These are phyloP conservation scores for Hypoxylon cercidicola DNA, from an alignment of 495 filamentous ascomycete species.

Conservation along the genomic window DNA sequence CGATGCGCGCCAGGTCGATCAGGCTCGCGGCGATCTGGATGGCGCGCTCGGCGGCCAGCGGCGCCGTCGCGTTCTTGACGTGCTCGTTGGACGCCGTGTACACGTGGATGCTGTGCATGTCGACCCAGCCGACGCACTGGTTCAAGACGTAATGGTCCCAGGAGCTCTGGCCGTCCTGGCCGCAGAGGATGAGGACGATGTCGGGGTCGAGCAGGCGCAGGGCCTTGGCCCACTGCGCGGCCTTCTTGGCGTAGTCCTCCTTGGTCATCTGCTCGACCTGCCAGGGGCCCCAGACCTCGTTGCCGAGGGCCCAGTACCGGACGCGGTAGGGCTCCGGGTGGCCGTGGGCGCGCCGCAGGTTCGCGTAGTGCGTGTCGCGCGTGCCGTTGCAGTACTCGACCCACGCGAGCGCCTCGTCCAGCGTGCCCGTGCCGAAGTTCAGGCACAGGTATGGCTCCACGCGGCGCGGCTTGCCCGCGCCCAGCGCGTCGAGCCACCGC, in stretches of 20 bases:
- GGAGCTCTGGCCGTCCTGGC: conserved; percentile 70
- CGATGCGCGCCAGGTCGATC: conserved; percentile 79
- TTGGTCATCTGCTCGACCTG: conserved; percentile 80
- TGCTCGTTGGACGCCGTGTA: conserved; percentile 69
- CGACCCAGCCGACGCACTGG: conserved; percentile 72
- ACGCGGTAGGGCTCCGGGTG: conserved; percentile 77
- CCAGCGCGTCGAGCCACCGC: conserved; percentile 76
- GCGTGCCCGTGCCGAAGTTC: conserved; percentile 79
- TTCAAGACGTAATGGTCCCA: conserved; percentile 81
- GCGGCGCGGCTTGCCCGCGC: conserved; percentile 46
- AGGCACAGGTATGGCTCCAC: conserved; percentile 79
- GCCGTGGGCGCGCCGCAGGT: conserved; percentile 77
- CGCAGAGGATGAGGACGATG: conserved; percentile 75
- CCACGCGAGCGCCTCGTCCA: conserved; percentile 81
- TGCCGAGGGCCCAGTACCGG: conserved; percentile 70
- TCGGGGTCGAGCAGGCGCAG: conserved; percentile 78
- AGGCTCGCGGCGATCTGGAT: conserved; percentile 74
- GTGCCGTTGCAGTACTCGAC: conserved; percentile 83
- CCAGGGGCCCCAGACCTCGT: conserved; percentile 84
- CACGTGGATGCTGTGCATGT: conserved; percentile 75
- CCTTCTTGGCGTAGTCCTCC: conserved; percentile 79
- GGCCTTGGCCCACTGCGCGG: conserved; percentile 83
- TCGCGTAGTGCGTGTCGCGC: conserved; percentile 79
- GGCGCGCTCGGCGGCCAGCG: conserved; percentile 75
- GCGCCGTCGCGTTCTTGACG: conserved; percentile 71